Percentiles rank a stretch among this genome's conserved stretches.
Conservation (phyloP, 306 rosid species). For the Cicer bijugum region DNA sequence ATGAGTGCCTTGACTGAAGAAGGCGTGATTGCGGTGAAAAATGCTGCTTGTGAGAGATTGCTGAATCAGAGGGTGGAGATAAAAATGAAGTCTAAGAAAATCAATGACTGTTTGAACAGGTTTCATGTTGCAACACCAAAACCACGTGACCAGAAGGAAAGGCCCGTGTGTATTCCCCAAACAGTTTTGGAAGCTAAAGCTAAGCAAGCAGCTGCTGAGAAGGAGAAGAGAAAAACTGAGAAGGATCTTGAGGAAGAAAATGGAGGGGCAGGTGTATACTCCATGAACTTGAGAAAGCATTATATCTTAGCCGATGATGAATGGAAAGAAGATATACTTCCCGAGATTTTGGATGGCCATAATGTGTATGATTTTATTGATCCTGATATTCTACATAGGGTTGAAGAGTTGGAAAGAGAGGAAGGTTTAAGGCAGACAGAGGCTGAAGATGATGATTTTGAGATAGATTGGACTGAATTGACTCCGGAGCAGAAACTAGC, state of each 20-base stretch:
- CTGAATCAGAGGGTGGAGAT: constrained; percentile 78
- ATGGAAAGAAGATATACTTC: constrained; percentile 85
- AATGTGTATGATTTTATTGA: constrained; percentile 83
- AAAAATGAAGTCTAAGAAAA: constrained; percentile 82
- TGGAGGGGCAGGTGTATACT: constrained; percentile 93
- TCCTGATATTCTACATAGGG: constrained; percentile 75
- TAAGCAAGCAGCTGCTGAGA: constrained; percentile 59
- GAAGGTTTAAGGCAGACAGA: constrained; percentile 66
- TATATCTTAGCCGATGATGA: constrained; percentile 76
- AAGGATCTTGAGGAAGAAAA: constrained; percentile 84
- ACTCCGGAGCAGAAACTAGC: constrained; percentile 69
- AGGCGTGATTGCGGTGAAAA: constrained; percentile 84
- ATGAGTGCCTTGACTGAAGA: constrained; percentile 90
- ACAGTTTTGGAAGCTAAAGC: constrained; percentile 55
- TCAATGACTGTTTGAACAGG: constrained; percentile 75
- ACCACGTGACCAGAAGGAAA: constrained; percentile 78
- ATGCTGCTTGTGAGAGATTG: constrained; percentile 79
- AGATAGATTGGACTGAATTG: constrained; percentile 67
- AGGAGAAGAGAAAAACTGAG: constrained; percentile 67
- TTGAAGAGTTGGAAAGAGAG: constrained; percentile 84
- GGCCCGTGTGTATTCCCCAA: constrained; percentile 71
- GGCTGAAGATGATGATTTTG: constrained; percentile 64
- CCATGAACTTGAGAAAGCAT: constrained; percentile 76
- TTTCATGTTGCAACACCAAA: constrained; percentile 83
- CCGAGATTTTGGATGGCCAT: constrained; percentile 92